phyloP scores from a whole-genome alignment of 805 yeast species.

The Barnettozyma sucrosica region DNA sequence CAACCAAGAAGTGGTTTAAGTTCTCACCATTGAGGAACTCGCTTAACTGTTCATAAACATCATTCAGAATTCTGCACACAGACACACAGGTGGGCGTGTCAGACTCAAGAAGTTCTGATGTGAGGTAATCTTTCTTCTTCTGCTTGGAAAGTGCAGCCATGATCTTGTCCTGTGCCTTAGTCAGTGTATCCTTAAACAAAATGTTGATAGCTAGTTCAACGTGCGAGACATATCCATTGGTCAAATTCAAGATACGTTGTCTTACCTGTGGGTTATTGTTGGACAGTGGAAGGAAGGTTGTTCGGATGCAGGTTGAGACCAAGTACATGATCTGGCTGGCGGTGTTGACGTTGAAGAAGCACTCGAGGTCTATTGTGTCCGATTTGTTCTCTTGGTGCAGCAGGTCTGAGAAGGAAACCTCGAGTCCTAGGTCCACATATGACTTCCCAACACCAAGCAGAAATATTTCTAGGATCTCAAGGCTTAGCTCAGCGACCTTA shows the following conservation, averaged over 20 bases:
- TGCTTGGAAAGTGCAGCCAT: constrained; percentile 53
- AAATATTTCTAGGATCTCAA: constrained; percentile 62
- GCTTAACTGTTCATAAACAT: constrained; percentile 35
- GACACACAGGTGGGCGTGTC: constrained; percentile 70
- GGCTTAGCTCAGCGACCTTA: constrained; percentile 49
- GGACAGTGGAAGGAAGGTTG: constrained; percentile 71
- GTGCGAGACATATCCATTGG: constrained; percentile 53
- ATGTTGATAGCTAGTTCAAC: constrained; percentile 63
- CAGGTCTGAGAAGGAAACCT: constrained; percentile 51
- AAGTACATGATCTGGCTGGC: constrained; percentile 58
- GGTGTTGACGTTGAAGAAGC: constrained; percentile 43
- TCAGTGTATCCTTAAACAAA: constrained; percentile 54
- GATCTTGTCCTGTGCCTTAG: constrained; percentile 46
- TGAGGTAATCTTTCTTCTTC: constrained; percentile 63
- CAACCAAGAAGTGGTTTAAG: constrained; percentile 42
- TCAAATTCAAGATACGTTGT: constrained; percentile 51
- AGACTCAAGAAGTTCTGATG: constrained; percentile 42
- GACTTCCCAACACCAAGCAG: constrained; percentile 66
- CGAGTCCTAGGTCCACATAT: constrained; percentile 71
- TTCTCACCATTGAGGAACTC: constrained; percentile 40
- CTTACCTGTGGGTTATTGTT: constrained; percentile 51
- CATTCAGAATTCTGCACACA: constrained; percentile 46
- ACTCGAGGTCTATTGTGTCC: constrained; percentile 37
- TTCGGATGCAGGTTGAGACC: constrained; percentile 66
- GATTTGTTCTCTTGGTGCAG: constrained; percentile 31